phyloP scores from a whole-genome alignment of 78 protist species.

The Cavenderia fasciculata region DNA sequence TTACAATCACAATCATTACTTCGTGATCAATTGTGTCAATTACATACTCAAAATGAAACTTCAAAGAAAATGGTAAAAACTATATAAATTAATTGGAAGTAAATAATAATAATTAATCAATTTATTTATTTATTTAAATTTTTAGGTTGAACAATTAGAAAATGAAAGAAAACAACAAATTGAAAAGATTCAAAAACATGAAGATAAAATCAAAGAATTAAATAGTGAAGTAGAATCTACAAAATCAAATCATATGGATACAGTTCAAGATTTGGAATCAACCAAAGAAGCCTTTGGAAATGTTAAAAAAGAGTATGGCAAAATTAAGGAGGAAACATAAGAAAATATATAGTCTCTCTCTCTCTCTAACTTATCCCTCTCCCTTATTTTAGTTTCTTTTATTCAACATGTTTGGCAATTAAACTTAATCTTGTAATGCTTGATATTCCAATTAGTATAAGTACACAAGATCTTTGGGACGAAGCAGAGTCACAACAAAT shows the following conservation, averaged over 20 bases:
- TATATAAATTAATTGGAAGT: background rate
- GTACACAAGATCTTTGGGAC: conserved; percentile 68
- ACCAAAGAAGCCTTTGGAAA: conserved; percentile 21
- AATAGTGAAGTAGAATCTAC: conserved; percentile 10
- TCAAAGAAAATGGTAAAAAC: conserved; percentile 8
- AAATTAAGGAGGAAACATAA: background rate
- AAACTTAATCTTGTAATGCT: conserved; percentile 41
- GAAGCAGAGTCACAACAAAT: conserved; percentile 47
- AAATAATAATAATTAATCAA: background rate
- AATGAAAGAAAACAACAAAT: background rate
- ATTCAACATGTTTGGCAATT: conserved; percentile 53
- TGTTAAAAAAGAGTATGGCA: conserved; percentile 57
- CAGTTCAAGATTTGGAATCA: background rate
- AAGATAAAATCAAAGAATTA: background rate
- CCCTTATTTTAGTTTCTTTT: conserved; percentile 4
- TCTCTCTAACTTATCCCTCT: background rate
- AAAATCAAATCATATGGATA: background rate
- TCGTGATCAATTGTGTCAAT: conserved; percentile 7
- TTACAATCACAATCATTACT: conserved; percentile 7
- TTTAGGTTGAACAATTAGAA: conserved; percentile 5
- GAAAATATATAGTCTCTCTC: background rate
- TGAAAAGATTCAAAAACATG: background rate
- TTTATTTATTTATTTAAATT: no score
- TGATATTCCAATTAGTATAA: conserved; percentile 11
- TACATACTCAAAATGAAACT: conserved; percentile 21